Conservation (phyloP, 2,329 filamentous ascomycete genomes). For the Pseudocercospora crystallina region DNA sequence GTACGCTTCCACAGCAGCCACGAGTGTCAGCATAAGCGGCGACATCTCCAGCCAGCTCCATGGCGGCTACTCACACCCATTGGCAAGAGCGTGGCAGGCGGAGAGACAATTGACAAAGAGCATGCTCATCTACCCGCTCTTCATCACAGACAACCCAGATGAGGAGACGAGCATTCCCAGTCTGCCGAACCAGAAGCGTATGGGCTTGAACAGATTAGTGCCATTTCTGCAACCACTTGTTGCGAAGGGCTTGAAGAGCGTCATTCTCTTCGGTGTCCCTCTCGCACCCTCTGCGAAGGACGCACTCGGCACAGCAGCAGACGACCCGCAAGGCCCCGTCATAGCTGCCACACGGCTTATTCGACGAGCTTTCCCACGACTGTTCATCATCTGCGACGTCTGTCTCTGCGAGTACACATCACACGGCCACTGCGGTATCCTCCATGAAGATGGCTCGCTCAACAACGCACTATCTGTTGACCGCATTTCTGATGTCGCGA, state of each 20-base stretch:
- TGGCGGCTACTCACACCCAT: slow-evolving; percentile 53
- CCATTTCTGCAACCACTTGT: slow-evolving; percentile 84
- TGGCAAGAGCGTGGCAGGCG: slow-evolving; percentile 53
- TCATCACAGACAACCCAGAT: slow-evolving; percentile 90
- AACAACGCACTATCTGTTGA: slow-evolving; percentile 95
- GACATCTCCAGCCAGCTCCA: slow-evolving; percentile 54
- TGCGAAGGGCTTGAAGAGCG: slow-evolving; percentile 83
- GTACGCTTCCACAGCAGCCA: slow-evolving; percentile 53
- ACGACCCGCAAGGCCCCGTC: slow-evolving; percentile 89
- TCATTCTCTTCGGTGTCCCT: slow-evolving; percentile 95
- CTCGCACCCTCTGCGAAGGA: slow-evolving; percentile 80
- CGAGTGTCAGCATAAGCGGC: slow-evolving; percentile 53
- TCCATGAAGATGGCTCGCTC: slow-evolving; percentile 85
- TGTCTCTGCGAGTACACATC: slow-evolving; percentile 98
- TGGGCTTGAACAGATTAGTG: slow-evolving; percentile 81
- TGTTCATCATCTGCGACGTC: slow-evolving; percentile 90
- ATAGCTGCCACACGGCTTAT: slow-evolving; percentile 83
- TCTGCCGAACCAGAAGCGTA: slow-evolving; percentile 83
- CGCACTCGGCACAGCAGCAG: slow-evolving; percentile 83
- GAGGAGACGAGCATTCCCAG: slow-evolving; percentile 89
- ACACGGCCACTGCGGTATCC: slow-evolving; percentile 94
- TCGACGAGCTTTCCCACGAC: slow-evolving; percentile 78
- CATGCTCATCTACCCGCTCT: slow-evolving; percentile 97
- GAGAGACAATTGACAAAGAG: slow-evolving; percentile 61
- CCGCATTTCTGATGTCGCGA: slow-evolving; percentile 93